Evolutionary conservation across 2,329 filamentous ascomycete genomes (phyloP).

Genomic region (Bipolaris victoriae): DNA sequence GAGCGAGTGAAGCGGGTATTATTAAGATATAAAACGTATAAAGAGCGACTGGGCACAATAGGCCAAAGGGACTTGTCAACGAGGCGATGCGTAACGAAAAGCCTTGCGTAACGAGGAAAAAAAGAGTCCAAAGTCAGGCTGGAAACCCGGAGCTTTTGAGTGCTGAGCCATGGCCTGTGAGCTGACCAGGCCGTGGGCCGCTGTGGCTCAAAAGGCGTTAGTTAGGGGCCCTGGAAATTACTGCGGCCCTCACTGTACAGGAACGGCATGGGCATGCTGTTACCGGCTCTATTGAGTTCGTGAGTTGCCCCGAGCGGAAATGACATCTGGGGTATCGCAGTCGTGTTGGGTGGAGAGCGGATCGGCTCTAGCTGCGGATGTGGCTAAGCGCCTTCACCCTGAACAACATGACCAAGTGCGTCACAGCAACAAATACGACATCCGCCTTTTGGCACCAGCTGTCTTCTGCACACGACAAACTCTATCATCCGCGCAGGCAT

Average conservation of each 20-base stretch:
- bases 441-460: constrained; percentile 10
- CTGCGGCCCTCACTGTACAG: constrained; percentile 27
- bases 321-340: constrained; percentile 38
- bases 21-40: constrained; percentile 35
- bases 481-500: neutral
- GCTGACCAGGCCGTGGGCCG: constrained; percentile 10
- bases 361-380: constrained; percentile 5
- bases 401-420: constrained; percentile 14
- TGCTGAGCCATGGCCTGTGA: constrained; percentile 28
- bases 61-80: constrained; percentile 39
- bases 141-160: constrained; percentile 42
- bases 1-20: constrained; percentile 81
- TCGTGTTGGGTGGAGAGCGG: constrained; percentile 11
- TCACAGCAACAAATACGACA: constrained; percentile 18
- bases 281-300: constrained; percentile 29
- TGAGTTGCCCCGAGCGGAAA: constrained; percentile 38
- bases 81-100: constrained; percentile 43
- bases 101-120: constrained; percentile 39
- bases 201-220: constrained; percentile 29
- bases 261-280: constrained; percentile 35
- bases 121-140: constrained; percentile 21
- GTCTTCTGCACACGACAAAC: neutral
- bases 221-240: constrained; percentile 45
- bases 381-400: constrained; percentile 11
- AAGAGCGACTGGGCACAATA: constrained; percentile 48